Percentiles rank a stretch among this genome's conserved stretches.
Evolutionary conservation across 75 land plant genomes (phyloP).

Genomic region (Sequoia sempervirens): DNA sequence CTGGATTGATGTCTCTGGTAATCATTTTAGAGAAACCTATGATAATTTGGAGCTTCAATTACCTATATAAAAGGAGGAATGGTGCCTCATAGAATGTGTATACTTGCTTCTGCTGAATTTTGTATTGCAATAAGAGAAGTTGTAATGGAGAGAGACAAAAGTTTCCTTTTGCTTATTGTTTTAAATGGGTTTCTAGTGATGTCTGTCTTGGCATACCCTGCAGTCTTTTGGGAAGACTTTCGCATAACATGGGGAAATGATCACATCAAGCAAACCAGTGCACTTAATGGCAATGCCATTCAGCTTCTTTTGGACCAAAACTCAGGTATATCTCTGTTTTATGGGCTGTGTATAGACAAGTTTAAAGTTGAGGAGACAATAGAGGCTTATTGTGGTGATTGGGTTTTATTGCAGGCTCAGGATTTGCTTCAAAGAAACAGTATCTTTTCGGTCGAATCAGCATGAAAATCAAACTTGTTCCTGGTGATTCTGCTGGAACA

Average conservation of each 20-base stretch:
- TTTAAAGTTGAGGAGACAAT: not conserved
- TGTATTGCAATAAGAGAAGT: too few relatives aligned
- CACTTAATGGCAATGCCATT: constrained; percentile 27
- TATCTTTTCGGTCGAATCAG: constrained; percentile 54
- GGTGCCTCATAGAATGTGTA: too few relatives aligned
- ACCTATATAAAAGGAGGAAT: not conserved
- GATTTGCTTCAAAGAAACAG: constrained; percentile 55
- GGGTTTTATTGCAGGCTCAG: constrained; percentile 35
- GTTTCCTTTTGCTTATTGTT: not conserved
- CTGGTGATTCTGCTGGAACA: constrained; percentile 66
- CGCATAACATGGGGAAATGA: constrained; percentile 34
- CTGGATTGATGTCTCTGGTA: not conserved
- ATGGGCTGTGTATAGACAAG: not conserved
- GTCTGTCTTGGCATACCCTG: constrained; percentile 20
- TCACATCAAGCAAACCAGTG: not conserved
- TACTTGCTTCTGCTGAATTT: too few relatives aligned
- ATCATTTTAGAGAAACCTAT: not conserved
- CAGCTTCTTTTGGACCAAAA: constrained; percentile 50
- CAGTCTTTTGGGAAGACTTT: constrained; percentile 44
- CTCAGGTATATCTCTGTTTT: constrained; percentile 23
- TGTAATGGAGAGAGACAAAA: not conserved
- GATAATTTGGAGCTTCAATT: not conserved
- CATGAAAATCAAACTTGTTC: constrained; percentile 72
- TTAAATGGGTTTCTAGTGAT: not conserved
- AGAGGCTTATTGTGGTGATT: not conserved